phyloP scores from a whole-genome alignment of 495 filamentous ascomycete species.

The Hypoxylon subgilvum region DNA sequence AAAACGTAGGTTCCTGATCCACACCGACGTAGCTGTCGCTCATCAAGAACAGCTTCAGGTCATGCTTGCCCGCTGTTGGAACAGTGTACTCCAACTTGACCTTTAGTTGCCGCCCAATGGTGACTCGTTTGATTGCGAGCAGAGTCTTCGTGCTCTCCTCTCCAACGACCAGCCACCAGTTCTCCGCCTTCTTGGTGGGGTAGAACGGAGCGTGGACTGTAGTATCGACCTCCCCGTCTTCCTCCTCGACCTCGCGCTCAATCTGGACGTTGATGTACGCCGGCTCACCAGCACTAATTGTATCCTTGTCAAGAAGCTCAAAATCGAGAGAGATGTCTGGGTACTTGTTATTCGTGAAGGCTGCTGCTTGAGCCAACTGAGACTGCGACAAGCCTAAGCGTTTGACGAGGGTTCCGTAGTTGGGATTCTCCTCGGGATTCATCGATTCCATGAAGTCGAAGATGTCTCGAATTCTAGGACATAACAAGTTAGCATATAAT shows the following conservation, averaged over 20 bases:
- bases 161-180: slow-evolving; percentile 94
- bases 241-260: slow-evolving; percentile 79
- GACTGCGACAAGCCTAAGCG: slow-evolving; percentile 77
- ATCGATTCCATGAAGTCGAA: slow-evolving; percentile 99
- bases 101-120: slow-evolving; percentile 77
- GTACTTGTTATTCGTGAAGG: slow-evolving; percentile 96
- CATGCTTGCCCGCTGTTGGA: slow-evolving; percentile 81
- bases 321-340: slow-evolving; percentile 91
- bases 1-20: slow-evolving; percentile 92
- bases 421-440: slow-evolving; percentile 86
- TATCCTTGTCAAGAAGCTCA: slow-evolving; percentile 79
- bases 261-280: slow-evolving; percentile 86
- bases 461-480: slow-evolving; percentile 78
- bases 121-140: slow-evolving; percentile 92
- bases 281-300: slow-evolving; percentile 77
- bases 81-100: slow-evolving; percentile 86
- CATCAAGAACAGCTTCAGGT: slow-evolving; percentile 92
- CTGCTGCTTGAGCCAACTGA: slow-evolving; percentile 85
- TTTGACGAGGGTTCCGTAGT: slow-evolving; percentile 76
- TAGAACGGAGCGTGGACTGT: slow-evolving; percentile 97
- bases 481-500: slow-evolving; percentile 48
- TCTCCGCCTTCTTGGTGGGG: slow-evolving; percentile 91
- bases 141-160: slow-evolving; percentile 85
- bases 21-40: slow-evolving; percentile 97
- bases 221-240: slow-evolving; percentile 72